Conservation (phyloP, 495 filamentous ascomycete species). For the Geoglossum glabrum region DNA sequence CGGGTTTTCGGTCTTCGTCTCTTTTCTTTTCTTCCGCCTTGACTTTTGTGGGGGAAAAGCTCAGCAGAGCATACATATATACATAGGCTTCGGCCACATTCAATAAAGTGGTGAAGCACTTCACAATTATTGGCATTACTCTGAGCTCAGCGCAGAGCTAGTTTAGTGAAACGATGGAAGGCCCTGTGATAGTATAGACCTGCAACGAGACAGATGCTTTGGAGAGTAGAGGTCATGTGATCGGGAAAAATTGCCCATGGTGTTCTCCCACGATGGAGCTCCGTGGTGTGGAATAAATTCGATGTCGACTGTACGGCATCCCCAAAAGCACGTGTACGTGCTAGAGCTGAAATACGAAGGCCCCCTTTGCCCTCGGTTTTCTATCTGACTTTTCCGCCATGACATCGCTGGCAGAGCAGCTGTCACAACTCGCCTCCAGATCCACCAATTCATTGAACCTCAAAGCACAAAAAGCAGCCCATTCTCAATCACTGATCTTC, state of each 20-base stretch:
- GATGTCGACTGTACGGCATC: background rate
- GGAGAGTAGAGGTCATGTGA: background rate
- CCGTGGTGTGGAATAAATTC: background rate
- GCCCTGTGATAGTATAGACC: too few relatives aligned
- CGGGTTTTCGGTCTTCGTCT: too few relatives aligned
- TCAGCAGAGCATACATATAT: too few relatives aligned
- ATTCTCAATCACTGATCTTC: conserved; percentile 84
- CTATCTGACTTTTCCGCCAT: background rate
- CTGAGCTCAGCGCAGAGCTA: background rate
- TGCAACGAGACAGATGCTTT: too few relatives aligned
- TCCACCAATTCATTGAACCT: conserved; percentile 66
- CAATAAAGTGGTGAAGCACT: background rate
- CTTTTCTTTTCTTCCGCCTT: too few relatives aligned
- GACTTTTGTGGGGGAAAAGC: background rate
- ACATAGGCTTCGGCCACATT: too few relatives aligned
- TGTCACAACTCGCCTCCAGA: conserved; percentile 59
- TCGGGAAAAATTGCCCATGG: background rate
- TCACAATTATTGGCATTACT: background rate
- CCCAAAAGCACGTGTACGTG: background rate
- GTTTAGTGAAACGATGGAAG: background rate
- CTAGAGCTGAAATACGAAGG: background rate
- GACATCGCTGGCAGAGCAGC: conserved; percentile 56
- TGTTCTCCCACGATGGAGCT: too few relatives aligned
- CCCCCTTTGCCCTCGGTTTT: background rate
- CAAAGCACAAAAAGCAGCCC: conserved; percentile 69